Evolutionary conservation across 495 filamentous ascomycete species (phyloP).

Genomic region (Penicillium silybi): DNA sequence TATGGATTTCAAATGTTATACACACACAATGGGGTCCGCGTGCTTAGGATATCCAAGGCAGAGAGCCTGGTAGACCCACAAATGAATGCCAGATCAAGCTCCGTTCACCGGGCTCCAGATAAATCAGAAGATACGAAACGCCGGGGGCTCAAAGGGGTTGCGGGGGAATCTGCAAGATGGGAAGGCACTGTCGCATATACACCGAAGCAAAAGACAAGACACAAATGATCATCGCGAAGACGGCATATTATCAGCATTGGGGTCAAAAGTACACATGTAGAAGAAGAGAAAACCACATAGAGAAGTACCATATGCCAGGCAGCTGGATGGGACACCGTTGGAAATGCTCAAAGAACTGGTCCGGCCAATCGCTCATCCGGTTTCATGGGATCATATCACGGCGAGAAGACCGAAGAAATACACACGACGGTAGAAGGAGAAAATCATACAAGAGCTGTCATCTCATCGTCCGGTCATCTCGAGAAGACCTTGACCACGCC

Average conservation of each 20-base stretch:
- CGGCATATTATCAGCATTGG: constrained; percentile 21
- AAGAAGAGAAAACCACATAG: constrained; percentile 27
- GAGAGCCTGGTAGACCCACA: background rate
- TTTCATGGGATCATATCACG: constrained; percentile 37
- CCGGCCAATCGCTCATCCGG: constrained; percentile 42
- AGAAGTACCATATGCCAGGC: constrained; percentile 37
- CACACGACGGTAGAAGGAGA: constrained; percentile 20
- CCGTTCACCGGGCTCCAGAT: background rate
- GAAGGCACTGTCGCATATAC: constrained; percentile 8
- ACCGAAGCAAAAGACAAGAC: constrained; percentile 10
- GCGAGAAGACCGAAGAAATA: constrained; percentile 20
- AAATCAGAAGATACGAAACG: background rate
- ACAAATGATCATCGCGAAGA: constrained; percentile 25
- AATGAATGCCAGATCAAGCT: background rate
- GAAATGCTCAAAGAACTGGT: constrained; percentile 41
- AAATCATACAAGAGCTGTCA: constrained; percentile 35
- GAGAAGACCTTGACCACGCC: constrained; percentile 96
- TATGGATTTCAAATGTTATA: background rate
- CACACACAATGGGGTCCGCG: background rate
- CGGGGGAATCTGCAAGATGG: background rate
- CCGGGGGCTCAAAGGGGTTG: background rate
- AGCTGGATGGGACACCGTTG: constrained; percentile 36
- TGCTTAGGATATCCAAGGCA: background rate
- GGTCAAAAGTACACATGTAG: constrained; percentile 28
- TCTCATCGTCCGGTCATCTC: constrained; percentile 38